Percentiles rank a stretch among this genome's conserved stretches.
phyloP scores from a whole-genome alignment of 805 yeast species.

The Lipomyces orientalis region DNA sequence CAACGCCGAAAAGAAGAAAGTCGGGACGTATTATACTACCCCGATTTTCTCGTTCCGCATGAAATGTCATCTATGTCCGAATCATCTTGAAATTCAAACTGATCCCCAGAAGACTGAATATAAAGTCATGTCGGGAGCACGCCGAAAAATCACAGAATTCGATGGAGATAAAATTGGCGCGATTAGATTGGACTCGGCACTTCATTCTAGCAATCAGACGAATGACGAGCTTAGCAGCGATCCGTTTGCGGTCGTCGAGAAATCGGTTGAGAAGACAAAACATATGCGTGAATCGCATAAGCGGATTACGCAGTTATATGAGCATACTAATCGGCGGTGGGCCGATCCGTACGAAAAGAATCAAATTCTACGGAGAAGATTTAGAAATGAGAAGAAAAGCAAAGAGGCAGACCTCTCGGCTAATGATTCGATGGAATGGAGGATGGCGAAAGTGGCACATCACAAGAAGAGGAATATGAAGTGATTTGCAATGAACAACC shows the following conservation, averaged over 20 bases:
- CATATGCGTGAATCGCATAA: conserved; percentile 19
- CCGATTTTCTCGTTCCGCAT: conserved; percentile 43
- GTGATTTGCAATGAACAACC: not conserved
- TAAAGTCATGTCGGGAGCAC: conserved; percentile 39
- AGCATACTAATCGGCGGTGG: conserved; percentile 38
- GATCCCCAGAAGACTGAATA: conserved; percentile 45
- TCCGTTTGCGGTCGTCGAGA: conserved; percentile 38
- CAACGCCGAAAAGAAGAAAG: conserved; percentile 44
- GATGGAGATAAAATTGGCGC: conserved; percentile 27
- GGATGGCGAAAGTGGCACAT: conserved; percentile 27
- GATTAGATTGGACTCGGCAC: not conserved
- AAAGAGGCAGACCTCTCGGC: conserved; percentile 21
- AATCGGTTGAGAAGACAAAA: conserved; percentile 17
- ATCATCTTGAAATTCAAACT: conserved; percentile 41
- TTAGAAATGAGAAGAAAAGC: conserved; percentile 32
- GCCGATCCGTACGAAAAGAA: conserved; percentile 40
- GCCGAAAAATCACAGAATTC: conserved; percentile 25
- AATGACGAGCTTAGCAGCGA: conserved; percentile 18
- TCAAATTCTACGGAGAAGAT: conserved; percentile 38
- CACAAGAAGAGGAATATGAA: conserved; percentile 31
- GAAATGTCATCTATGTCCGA: conserved; percentile 43
- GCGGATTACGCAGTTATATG: conserved; percentile 33
- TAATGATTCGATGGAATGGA: conserved; percentile 32
- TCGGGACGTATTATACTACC: conserved; percentile 43
- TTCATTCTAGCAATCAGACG: not conserved